Evolutionary conservation across 306 rosid genomes (phyloP), one percentile per base, ranked within the genome.

Genomic region (Vigna trinervia): DNA sequence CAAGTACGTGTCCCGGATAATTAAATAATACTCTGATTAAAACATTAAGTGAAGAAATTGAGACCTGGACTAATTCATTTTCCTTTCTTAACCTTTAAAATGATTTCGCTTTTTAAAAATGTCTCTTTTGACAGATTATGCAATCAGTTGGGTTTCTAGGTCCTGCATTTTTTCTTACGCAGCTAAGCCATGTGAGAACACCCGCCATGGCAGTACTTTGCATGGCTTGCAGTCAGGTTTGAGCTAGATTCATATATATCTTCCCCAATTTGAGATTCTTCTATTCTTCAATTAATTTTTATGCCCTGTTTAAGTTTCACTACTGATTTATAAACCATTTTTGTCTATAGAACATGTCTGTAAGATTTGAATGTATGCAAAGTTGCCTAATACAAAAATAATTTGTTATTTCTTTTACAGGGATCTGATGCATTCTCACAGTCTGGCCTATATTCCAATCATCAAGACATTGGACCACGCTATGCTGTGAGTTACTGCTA

Each of bases 191-290:
- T 72, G 88, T 91, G 76, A 85, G 62, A 79, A 91, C 96, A 84
- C 97, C 98, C 4, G 82, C 93, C 67, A 78, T 91, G 92, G 98
- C 97, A 84, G 97, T 92, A 54, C 76, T 89, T 28, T 93, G 94
- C 87, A 92, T 96, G 98, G 91, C 98, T 50, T 96, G 98, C 87
- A 87, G 98, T 89, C 98, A 96, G 98, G 99, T 96, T 79, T 54
- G 83, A 76, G 34, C 84, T 69, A 66, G 62, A 71, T 30, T 15
- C 23, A 39, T 76, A 82, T 65, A 60, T 45, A 39, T 77, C 59
- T 72, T 46, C 47, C 43, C 6, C 11, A 54, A 43, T 68, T 76
- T 63, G 75, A 11, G 62, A 68, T 45, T 72, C 51, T 47, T 69
- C 22, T 8, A 0, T 46, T 39, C 68, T 71, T 56, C 13, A 68